Percentiles rank a stretch among this genome's conserved stretches.
Conservation (phyloP, 1,284 basidiomycete species). For the Cerrena zonata region DNA sequence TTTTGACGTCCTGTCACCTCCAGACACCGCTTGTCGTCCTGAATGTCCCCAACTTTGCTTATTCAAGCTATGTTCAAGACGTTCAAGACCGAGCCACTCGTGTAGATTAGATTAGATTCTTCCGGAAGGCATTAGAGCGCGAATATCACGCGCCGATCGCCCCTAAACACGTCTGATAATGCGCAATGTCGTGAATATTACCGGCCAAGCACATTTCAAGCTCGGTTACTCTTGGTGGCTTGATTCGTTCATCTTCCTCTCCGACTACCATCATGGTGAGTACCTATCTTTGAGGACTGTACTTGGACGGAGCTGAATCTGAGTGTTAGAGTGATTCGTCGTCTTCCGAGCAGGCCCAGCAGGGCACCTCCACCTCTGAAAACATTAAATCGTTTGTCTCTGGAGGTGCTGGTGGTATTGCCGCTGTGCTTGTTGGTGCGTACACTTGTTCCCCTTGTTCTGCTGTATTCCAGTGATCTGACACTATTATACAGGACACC, state of each 20-base stretch:
- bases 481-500: conserved; percentile 63
- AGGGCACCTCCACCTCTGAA: conserved; percentile 41
- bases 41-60: background rate
- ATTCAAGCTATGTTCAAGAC: background rate
- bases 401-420: conserved; percentile 87
- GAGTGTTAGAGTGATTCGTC: conserved; percentile 22
- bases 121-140: conserved; percentile 6
- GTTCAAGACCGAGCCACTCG: background rate
- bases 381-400: conserved; percentile 80
- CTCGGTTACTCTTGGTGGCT: background rate
- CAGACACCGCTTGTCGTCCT: no score
- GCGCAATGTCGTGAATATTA: background rate
- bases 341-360: conserved; percentile 20
- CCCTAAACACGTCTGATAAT: no score
- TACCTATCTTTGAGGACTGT: background rate
- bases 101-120: conserved; percentile 1
- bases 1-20: background rate
- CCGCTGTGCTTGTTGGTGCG: conserved; percentile 83
- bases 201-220: background rate
- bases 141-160: conserved; percentile 6
- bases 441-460: conserved; percentile 15
- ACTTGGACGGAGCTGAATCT: background rate
- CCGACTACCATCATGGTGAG: conserved; percentile 20
- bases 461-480: background rate
- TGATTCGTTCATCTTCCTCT: background rate